Conservation (phyloP, 306 rosid species). For the Prosopis cineraria region DNA sequence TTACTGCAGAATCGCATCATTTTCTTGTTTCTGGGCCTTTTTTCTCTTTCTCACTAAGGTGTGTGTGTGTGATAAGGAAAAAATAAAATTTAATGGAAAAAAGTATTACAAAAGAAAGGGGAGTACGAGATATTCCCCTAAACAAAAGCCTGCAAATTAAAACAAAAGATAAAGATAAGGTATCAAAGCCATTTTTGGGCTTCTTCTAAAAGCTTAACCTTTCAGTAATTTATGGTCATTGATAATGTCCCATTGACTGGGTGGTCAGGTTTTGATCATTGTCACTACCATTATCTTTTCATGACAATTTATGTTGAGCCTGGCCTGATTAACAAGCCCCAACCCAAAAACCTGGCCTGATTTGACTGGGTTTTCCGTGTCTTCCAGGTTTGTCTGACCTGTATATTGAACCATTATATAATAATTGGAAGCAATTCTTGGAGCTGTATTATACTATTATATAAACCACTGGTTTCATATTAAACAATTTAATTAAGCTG, state of each 20-base stretch:
- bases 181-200: not conserved
- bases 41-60: too few species aligned
- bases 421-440: not conserved
- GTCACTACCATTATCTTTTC: not conserved
- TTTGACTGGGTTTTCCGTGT: too few species aligned
- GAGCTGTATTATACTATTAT: not conserved
- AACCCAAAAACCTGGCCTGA: not conserved
- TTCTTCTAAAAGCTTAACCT: not conserved
- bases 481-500: not conserved
- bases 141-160: not conserved
- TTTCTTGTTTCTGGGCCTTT: slow-evolving; percentile 1
- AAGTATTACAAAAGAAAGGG: not conserved
- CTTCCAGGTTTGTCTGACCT: not conserved
- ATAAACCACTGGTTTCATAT: not conserved
- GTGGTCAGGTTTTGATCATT: not conserved
- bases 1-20: slow-evolving; percentile 18
- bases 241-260: not conserved
- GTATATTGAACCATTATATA: not conserved
- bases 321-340: too few species aligned
- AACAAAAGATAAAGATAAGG: too few species aligned
- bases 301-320: not conserved
- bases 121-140: not conserved
- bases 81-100: not conserved
- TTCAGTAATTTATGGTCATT: not conserved
- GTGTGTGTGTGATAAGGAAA: not conserved